Base-by-base conservation (phyloP, 192 early-diverging fungal species). In the Coemansia sp. region DNA sequence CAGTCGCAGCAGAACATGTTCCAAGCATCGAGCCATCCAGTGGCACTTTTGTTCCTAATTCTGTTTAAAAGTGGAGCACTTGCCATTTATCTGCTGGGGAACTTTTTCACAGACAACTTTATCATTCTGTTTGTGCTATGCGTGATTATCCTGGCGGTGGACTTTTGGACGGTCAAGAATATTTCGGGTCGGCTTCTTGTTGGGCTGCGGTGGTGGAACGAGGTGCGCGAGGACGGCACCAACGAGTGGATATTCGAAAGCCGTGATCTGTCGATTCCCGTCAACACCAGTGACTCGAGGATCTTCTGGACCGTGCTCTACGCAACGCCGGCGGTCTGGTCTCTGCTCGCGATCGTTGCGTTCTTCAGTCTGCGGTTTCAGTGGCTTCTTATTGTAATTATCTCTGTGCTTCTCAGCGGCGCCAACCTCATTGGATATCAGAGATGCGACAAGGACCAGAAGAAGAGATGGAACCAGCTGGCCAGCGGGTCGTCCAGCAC, bases 141-240 rank as follows among this genome's bases (percentile, higher is more conserved):
- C 52, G 90, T 97, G 13, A 85, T 99, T 41, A 85, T 94, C 32
- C 88, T 99, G 40, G 89, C 94, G 6, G 96, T 98, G 80, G 96
- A 99, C 63, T 99, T 99, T 74, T 99, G 97, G 97, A 98, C 94
- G 0, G 95, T 98, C 16, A 99, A 99, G 78, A 99, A 99, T 73
- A 92, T 99, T 19, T 92, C 95, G 21, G 98, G 98, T 1, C 88
- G 98, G 56, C 82, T 98, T 45, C 85, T 99, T 51, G 98, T 99
- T 13, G 98, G 98, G 19, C 80, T 99, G 62, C 88, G 98, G 67
- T 99, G 98, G 98, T 99, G 98, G 98, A 99, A 96, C 82, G 93
- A 98, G 78, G 94, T 98, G 67, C 87, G 88, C 54, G 95, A 97
- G 52, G 98, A 98, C 77, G 98, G 98, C 39, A 87, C 93, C 4